Base-by-base conservation (phyloP, 257 asterid genomes). In the Sherardia arvensis region DNA sequence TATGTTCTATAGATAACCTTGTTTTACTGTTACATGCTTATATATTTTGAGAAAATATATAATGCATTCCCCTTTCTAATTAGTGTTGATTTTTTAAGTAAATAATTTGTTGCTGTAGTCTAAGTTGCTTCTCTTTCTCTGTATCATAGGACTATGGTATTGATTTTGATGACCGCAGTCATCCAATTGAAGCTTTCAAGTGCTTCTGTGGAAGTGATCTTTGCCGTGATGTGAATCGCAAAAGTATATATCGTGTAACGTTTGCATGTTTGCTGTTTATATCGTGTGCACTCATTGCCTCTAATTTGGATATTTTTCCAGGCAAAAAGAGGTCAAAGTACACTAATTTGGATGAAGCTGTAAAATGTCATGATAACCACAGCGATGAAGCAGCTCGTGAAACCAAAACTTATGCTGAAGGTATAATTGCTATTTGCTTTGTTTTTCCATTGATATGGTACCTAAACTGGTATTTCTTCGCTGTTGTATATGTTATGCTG, bases 111-210 rank as follows among this genome's bases (percentile, higher is more conserved):
- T 49, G 22, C n/a, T n/a, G 21, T n/a, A 23, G 4, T 21, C 27
- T 20, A 43, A 43, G 51, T 55, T 7, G 20, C 40, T 5, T 57
- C 38, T 27, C 7, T 14, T 28, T 18, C 10, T 28, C 5, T 27
- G 3, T 53, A 25, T 60, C 56, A 34, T 79, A 87, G 95, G 91
- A 87, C 71, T 82, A 87, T 5, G 71, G 74, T 54, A 80, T 84
- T 28, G 86, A 87, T 71, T 87, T 87, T 58, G 66, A 67, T 0
- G 91, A 87, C 66, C 53, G 67, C 6, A 57, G 36, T 51, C 95
- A 87, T 71, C 89, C 87, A 12, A 61, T 84, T 32, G 38, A 79
- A 69, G 95, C 95, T 21, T 87, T 87, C 67, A 33, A 54, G 23
- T 87, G 91, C 73, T 51, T 49, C 21, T 84, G 95, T 54, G 84